phyloP scores from a whole-genome alignment of 257 asterid genomes.

The Petunia axillaris region DNA sequence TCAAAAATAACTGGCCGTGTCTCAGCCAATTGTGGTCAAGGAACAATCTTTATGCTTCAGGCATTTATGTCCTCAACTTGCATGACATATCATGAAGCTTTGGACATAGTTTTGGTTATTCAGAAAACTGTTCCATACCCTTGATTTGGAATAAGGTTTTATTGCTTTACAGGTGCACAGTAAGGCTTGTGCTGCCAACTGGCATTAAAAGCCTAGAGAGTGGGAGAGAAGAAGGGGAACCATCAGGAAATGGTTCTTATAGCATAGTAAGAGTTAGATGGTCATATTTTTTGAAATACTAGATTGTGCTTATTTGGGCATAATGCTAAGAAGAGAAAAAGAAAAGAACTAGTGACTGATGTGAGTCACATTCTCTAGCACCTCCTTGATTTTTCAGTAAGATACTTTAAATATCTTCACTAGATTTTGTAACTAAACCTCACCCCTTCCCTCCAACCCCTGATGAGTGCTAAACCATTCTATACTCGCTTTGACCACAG shows the following conservation, averaged over 20 bases:
- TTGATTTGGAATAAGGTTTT: neutral
- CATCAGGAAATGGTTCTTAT: neutral
- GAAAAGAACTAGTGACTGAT: neutral
- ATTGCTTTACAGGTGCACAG: neutral
- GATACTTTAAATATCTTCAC: neutral
- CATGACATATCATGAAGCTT: neutral
- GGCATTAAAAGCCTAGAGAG: conserved; percentile 9
- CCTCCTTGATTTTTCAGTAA: neutral
- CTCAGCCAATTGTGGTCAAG: neutral
- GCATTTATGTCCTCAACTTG: conserved; percentile 18
- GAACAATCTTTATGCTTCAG: neutral
- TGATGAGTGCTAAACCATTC: neutral
- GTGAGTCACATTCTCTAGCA: conserved; percentile 8
- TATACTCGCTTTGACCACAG: conserved; percentile 4
- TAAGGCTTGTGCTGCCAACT: neutral
- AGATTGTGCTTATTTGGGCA: neutral
- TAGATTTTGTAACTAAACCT: neutral
- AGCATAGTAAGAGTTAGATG: conserved; percentile 11
- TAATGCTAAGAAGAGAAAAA: conserved; percentile 9
- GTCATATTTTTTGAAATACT: neutral
- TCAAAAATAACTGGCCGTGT: neutral
- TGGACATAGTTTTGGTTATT: neutral
- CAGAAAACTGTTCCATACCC: neutral
- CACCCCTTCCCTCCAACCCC: conserved; percentile 5
- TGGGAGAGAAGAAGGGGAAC: neutral